Conservation (phyloP, 1,139 yeast species). For the Debaryomyces udenii region DNA sequence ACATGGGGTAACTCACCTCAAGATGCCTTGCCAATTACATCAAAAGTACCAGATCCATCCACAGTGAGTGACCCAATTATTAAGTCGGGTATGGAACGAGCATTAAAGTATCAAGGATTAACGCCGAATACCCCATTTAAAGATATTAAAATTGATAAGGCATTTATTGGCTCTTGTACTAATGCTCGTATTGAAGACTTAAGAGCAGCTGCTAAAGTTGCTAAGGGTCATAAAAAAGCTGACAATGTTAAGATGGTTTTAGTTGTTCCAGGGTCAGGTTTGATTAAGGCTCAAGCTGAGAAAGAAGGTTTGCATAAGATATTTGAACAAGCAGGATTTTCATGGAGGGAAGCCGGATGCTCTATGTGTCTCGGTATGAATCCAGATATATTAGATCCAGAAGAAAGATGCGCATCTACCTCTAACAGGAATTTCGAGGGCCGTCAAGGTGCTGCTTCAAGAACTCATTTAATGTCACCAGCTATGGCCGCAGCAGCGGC, state of each 20-base stretch:
- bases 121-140: slow-evolving; percentile 77
- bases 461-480: slow-evolving; percentile 97
- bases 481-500: slow-evolving; percentile 99
- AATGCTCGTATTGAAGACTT: slow-evolving; percentile 97
- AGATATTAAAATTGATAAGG: slow-evolving; percentile 81
- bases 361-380: slow-evolving; percentile 99
- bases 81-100: slow-evolving; percentile 85
- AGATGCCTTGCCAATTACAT: slow-evolving; percentile 94
- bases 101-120: slow-evolving; percentile 90
- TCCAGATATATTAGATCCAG: slow-evolving; percentile 92
- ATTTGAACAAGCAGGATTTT: slow-evolving; percentile 89
- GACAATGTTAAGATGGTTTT: slow-evolving; percentile 77
- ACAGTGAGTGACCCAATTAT: slow-evolving; percentile 71
- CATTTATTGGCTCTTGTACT: slow-evolving; percentile 97
- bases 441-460: slow-evolving; percentile 96
- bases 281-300: slow-evolving; percentile 92
- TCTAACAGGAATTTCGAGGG: slow-evolving; percentile 99
- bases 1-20: slow-evolving; percentile 99
- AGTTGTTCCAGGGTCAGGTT: slow-evolving; percentile 97
- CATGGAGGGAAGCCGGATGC: slow-evolving; percentile 99
- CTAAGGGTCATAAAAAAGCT: slow-evolving; percentile 88
- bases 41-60: slow-evolving; percentile 86
- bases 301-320: slow-evolving; percentile 90
- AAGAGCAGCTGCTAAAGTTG: slow-evolving; percentile 92
- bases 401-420: slow-evolving; percentile 97